Conservation (phyloP, 2,329 filamentous ascomycete genomes). For the Sporothrix globosa region DNA sequence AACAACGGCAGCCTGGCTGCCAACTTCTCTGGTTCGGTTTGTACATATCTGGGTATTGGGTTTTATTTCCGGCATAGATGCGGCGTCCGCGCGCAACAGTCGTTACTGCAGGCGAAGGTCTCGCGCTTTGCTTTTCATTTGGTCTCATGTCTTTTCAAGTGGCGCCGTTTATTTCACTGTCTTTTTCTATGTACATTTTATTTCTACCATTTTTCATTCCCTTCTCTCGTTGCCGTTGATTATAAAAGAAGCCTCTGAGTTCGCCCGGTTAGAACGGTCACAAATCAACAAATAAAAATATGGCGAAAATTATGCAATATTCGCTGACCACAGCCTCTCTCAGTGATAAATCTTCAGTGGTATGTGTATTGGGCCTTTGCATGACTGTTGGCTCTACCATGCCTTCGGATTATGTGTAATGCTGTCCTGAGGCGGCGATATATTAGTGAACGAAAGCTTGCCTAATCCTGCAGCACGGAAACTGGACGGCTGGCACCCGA, state of each 20-base stretch:
- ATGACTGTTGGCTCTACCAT: too few species aligned
- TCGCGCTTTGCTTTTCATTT: not conserved
- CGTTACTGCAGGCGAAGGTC: conserved; percentile 13
- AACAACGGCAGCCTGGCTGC: conserved; percentile 1
- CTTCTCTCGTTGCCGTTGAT: not conserved
- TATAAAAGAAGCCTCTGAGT: not conserved
- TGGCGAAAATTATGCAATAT: not conserved
- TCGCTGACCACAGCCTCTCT: not conserved
- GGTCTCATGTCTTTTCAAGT: too few species aligned
- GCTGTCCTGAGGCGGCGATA: not conserved
- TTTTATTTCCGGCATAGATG: conserved; percentile 1
- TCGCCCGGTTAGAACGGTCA: conserved; percentile 7
- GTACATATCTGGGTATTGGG: conserved; percentile 9
- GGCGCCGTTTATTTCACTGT: not conserved
- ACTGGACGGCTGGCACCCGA: not conserved
- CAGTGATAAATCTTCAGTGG: too few species aligned
- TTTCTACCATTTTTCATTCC: not conserved
- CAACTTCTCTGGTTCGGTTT: not conserved
- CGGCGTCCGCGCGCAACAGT: conserved; percentile 18
- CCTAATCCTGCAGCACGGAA: too few species aligned
- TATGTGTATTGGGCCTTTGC: too few species aligned
- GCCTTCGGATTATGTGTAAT: not conserved
- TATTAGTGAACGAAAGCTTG: not conserved
- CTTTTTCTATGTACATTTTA: conserved; percentile 4
- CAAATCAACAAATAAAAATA: not conserved